A percentile compares a stretch with the other conserved stretches of the same genome.
These are phyloP conservation scores for Cinchona pubescens DNA, from an alignment of 257 asterid genomes.

Conservation along the genomic window DNA sequence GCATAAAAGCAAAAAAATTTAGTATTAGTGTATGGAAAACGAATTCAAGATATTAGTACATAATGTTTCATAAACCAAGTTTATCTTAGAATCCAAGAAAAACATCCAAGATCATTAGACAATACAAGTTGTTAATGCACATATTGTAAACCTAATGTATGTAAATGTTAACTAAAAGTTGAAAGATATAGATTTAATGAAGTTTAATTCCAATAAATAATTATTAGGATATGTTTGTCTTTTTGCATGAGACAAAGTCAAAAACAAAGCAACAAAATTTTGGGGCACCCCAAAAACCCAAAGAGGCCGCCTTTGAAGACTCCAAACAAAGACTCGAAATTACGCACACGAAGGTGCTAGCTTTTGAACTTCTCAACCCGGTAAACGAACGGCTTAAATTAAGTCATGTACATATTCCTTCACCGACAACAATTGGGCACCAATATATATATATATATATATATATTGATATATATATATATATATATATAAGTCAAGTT, in stretches of 20 bases:
- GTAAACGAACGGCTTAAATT: conserved; percentile 15
- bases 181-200: background rate
- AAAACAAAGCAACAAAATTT: background rate
- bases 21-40: too few relatives aligned
- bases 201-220: background rate
- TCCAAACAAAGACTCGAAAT: background rate
- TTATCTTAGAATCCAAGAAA: background rate
- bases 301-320: conserved; percentile 13
- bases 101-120: background rate
- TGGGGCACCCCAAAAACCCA: background rate
- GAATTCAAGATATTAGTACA: too few relatives aligned
- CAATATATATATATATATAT: background rate
- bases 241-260: background rate
- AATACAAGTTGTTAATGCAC: background rate
- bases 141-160: background rate
- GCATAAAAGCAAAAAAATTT: too few relatives aligned
- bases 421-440: background rate
- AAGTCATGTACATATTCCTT: background rate
- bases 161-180: too few relatives aligned
- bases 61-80: background rate
- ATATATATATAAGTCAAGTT: too few relatives aligned
- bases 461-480: too few relatives aligned
- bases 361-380: too few relatives aligned
- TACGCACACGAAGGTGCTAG: background rate
- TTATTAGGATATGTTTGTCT: background rate